phyloP scores from a whole-genome alignment of 2,329 filamentous ascomycete genomes.

The Colletotrichum abscissum region DNA sequence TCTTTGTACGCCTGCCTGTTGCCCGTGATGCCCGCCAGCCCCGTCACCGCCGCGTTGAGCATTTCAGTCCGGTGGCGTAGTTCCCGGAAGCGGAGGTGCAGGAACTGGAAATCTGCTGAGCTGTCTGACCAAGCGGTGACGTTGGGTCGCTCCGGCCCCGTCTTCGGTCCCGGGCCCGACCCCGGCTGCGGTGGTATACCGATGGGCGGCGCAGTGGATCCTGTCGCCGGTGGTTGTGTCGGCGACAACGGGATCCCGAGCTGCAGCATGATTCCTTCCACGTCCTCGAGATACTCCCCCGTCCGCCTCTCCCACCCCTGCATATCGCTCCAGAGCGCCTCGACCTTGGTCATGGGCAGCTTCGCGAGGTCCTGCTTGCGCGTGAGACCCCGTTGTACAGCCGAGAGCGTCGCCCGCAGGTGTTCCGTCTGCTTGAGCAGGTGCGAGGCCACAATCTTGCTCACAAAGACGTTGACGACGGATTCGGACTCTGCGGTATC shows the following conservation, averaged over 20 bases:
- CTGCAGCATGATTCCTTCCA: slow-evolving; percentile 41
- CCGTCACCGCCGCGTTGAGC: slow-evolving; percentile 40
- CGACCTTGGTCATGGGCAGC: slow-evolving; percentile 37
- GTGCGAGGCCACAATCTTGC: slow-evolving; percentile 41
- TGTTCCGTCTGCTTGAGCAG: slow-evolving; percentile 39
- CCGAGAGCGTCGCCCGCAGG: slow-evolving; percentile 38
- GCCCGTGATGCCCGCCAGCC: slow-evolving; percentile 40
- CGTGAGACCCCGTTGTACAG: slow-evolving; percentile 39
- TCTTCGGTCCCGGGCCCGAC: background rate
- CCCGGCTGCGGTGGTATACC: background rate
- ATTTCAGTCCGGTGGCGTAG: slow-evolving; percentile 38
- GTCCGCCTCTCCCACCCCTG: slow-evolving; percentile 41
- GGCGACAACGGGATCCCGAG: slow-evolving; percentile 39
- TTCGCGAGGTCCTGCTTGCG: slow-evolving; percentile 40
- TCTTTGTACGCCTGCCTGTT: slow-evolving; percentile 39
- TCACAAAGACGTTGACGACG: slow-evolving; percentile 36
- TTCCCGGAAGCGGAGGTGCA: slow-evolving; percentile 38
- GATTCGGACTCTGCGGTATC: slow-evolving; percentile 26
- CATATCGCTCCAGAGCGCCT: slow-evolving; percentile 42
- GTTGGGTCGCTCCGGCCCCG: background rate
- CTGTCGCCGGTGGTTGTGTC: background rate
- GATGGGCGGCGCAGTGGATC: background rate
- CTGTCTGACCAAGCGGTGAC: slow-evolving; percentile 34
- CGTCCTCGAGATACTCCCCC: slow-evolving; percentile 41
- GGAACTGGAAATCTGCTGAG: slow-evolving; percentile 39